Evolutionary conservation across 225 moss, liverwort and hornwort species (phyloP).

Genomic region (Marchantia polymorpha): DNA sequence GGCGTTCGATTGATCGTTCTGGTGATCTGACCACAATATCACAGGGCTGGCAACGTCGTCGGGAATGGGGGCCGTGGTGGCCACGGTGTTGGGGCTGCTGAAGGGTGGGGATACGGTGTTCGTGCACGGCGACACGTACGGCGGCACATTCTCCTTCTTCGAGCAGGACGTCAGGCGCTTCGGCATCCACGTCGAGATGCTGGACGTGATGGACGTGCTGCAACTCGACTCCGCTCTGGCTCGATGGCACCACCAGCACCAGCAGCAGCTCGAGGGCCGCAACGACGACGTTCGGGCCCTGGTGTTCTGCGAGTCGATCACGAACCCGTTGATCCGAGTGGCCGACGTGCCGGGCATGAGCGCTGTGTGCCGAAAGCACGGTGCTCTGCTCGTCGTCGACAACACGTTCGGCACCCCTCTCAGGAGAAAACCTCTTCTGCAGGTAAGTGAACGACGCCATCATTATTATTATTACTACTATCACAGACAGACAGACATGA

Average conservation of each 20-base stretch:
- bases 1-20: no score
- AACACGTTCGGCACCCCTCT: conserved; percentile 38
- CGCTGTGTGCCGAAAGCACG: conserved; percentile 30
- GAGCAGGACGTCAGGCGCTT: conserved; percentile 31
- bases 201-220: conserved; percentile 19
- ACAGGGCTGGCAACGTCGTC: conserved; percentile 42
- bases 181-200: conserved; percentile 31
- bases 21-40: no score
- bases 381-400: conserved; percentile 37
- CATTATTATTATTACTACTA: no score
- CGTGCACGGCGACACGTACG: conserved; percentile 33
- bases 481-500: no score
- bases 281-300: not conserved
- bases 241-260: no score
- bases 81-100: conserved; percentile 25
- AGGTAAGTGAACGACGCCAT: conserved; percentile 25
- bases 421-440: conserved; percentile 29
- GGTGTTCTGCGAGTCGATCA: conserved; percentile 41
- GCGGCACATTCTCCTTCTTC: conserved; percentile 35
- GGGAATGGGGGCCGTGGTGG: conserved; percentile 43
- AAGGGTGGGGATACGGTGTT: conserved; percentile 33
- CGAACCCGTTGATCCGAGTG: conserved; percentile 36
- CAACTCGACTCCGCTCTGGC: conserved; percentile 22
- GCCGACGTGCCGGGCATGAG: conserved; percentile 33
- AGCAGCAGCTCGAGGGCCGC: not conserved